A percentile compares a stretch with the other conserved stretches of the same genome.
These are phyloP conservation scores for Ottelia alismoides DNA, from an alignment of 106 monocot species.

Conservation along the genomic window DNA sequence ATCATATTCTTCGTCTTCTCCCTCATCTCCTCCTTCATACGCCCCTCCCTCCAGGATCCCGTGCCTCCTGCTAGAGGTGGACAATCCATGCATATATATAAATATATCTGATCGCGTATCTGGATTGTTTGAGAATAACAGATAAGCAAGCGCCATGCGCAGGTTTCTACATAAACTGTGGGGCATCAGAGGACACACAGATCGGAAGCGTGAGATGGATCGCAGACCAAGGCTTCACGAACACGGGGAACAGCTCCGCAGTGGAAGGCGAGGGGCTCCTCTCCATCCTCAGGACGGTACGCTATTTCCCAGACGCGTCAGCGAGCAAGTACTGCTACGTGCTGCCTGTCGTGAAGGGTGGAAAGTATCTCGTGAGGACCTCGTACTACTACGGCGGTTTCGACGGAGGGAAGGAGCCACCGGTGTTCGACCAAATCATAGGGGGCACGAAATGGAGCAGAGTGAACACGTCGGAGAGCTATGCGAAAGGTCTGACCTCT, in stretches of 20 bases:
- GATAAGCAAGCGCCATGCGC: too few relatives aligned
- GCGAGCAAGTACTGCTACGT: slow-evolving; percentile 47
- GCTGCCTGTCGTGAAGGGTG: slow-evolving; percentile 34
- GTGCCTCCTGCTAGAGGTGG: too few relatives aligned
- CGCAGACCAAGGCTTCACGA: slow-evolving; percentile 37
- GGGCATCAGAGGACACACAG: slow-evolving; percentile 12
- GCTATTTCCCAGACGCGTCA: slow-evolving; percentile 49
- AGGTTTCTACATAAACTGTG: slow-evolving; percentile 52
- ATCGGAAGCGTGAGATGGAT: slow-evolving; percentile 36
- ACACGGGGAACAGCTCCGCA: slow-evolving; percentile 26
- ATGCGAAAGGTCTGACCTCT: slow-evolving; percentile 34
- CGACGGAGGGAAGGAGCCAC: slow-evolving; percentile 52
- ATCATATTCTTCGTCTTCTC: too few relatives aligned
- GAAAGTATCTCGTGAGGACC: slow-evolving; percentile 47
- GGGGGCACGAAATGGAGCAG: slow-evolving; percentile 50
- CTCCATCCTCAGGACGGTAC: slow-evolving; percentile 25
- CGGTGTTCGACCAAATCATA: slow-evolving; percentile 54
- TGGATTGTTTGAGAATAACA: too few relatives aligned
- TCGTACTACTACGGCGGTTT: slow-evolving; percentile 69
- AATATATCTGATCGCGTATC: too few relatives aligned
- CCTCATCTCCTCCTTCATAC: too few relatives aligned
- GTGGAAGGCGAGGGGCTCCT: slow-evolving; percentile 17
- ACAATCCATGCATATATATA: slow-evolving; percentile 1
- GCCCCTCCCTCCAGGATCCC: too few relatives aligned
- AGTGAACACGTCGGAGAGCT: slow-evolving; percentile 45